A percentile compares a stretch with the other conserved stretches of the same genome.
Evolutionary conservation across 352 stramenopile genomes (phyloP).

Genomic region (Globisporangium cederbergense): DNA sequence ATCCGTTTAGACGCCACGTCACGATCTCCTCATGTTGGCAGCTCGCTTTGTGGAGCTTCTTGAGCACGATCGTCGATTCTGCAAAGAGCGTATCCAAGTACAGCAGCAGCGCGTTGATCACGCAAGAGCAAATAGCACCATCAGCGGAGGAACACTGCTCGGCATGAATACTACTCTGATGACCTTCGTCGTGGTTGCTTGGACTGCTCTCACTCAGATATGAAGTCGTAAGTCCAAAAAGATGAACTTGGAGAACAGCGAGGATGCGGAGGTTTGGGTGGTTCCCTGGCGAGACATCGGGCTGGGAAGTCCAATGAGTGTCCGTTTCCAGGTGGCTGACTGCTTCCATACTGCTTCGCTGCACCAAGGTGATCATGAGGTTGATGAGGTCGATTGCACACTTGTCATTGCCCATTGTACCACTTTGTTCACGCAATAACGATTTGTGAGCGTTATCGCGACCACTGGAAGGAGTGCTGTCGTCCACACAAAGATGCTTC

Average conservation of each 20-base stretch:
- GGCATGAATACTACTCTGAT: background rate
- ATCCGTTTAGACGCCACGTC: conserved; percentile 40
- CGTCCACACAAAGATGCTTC: background rate
- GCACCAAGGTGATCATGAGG: conserved; percentile 13
- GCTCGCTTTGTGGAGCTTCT: conserved; percentile 44
- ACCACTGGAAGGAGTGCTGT: background rate
- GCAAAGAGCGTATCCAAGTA: conserved; percentile 41
- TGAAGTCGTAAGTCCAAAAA: conserved; percentile 27
- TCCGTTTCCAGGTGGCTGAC: conserved; percentile 7
- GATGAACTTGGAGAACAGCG: conserved; percentile 37
- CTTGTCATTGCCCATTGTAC: background rate
- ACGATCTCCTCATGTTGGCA: conserved; percentile 58
- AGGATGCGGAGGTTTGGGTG: conserved; percentile 27
- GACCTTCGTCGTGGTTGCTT: background rate
- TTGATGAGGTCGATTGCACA: conserved; percentile 5
- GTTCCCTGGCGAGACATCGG: background rate
- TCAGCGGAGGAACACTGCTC: background rate
- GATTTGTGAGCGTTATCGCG: background rate
- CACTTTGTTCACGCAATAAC: no score
- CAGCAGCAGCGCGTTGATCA: conserved; percentile 26
- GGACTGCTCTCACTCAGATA: background rate
- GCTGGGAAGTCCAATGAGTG: background rate
- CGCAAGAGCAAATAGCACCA: conserved; percentile 11
- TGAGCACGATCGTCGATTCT: conserved; percentile 34
- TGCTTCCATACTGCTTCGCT: conserved; percentile 13